phyloP scores from a whole-genome alignment of 768 basidiomycete genomes.

The Amanita pseudoporphyria region DNA sequence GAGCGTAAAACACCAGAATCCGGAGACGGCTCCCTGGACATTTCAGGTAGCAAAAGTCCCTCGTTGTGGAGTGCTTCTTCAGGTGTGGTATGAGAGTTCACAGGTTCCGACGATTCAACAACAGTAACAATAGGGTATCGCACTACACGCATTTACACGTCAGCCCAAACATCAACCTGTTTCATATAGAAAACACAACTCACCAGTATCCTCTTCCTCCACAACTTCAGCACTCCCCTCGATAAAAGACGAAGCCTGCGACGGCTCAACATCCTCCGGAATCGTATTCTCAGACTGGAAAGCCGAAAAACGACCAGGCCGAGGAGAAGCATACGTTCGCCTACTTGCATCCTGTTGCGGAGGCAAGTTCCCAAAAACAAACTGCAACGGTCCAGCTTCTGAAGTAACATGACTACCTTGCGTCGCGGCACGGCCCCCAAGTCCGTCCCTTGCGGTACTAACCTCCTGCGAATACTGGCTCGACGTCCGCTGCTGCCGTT shows the following conservation, averaged over 20 bases:
- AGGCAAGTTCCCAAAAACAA: conserved; percentile 27
- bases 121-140: background rate
- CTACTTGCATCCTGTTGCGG: conserved; percentile 17
- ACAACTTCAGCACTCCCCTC: conserved; percentile 22
- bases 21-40: conserved; percentile 25
- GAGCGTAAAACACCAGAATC: conserved; percentile 28
- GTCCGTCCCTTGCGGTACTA: too few species aligned
- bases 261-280: conserved; percentile 42
- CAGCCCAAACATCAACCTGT: conserved; percentile 1
- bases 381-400: conserved; percentile 24
- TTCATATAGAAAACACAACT: conserved; percentile 8
- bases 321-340: conserved; percentile 7
- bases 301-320: conserved; percentile 20
- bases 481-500: conserved; percentile 16
- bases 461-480: conserved; percentile 22
- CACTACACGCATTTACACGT: background rate
- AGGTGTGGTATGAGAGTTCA: too few species aligned
- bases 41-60: too few species aligned
- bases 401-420: conserved; percentile 14
- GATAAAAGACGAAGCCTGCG: conserved; percentile 29
- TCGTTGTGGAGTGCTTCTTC: too few species aligned
- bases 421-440: conserved; percentile 11
- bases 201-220: conserved; percentile 31
- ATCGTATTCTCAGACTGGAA: conserved; percentile 33
- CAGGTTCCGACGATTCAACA: background rate